Conservation (phyloP, 1,284 basidiomycete genomes). For the Spongispora temasekensis region DNA sequence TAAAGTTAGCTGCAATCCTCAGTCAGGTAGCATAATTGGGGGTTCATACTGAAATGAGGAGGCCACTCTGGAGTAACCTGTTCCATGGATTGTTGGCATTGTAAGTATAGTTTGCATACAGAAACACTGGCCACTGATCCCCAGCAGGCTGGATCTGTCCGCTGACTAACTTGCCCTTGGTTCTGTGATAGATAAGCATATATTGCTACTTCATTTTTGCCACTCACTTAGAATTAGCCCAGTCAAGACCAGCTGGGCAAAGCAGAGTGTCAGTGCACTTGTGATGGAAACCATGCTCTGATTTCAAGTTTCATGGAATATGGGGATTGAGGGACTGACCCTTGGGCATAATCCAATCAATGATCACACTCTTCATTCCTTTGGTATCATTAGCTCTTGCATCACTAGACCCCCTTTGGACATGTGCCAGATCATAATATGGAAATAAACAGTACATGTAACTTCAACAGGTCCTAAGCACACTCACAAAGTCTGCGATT, state of each 20-base stretch:
- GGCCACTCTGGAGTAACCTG: no score
- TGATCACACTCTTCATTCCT: neutral
- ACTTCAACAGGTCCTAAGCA: no score
- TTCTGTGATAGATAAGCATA: neutral
- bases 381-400: neutral
- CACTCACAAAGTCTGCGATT: no score
- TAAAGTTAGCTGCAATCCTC: neutral
- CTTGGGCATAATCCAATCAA: neutral
- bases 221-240: neutral
- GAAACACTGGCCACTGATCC: no score
- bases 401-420: neutral
- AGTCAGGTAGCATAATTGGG: no score
- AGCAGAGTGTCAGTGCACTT: neutral
- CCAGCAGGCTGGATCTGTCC: no score
- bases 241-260: neutral
- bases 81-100: no score
- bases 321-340: neutral
- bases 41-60: no score
- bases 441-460: no score
- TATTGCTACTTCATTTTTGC: neutral
- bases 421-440: no score
- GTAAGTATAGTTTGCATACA: no score
- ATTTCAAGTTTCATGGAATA: neutral
- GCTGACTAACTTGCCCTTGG: neutral
- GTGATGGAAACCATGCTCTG: neutral